phyloP scores from a whole-genome alignment of 2,329 filamentous ascomycete species.

The Stenocarpella maydis region DNA sequence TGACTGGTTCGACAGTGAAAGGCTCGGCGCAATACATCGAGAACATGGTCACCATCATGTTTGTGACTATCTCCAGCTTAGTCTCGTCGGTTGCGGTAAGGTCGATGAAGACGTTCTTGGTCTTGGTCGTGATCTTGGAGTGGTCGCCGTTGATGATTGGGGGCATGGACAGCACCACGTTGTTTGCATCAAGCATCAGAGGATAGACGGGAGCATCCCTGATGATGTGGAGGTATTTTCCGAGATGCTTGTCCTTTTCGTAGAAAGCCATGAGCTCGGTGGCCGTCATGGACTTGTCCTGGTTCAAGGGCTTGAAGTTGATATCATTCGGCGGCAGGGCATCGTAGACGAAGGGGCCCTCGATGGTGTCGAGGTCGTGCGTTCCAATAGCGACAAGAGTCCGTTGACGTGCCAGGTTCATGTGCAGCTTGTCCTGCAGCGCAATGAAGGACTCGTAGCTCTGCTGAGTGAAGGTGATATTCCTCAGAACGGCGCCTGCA shows the following conservation, averaged over 20 bases:
- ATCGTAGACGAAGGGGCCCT: constrained; percentile 97
- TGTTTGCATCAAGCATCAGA: constrained; percentile 90
- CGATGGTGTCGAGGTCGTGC: constrained; percentile 91
- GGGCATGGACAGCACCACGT: constrained; percentile 88
- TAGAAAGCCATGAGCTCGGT: constrained; percentile 94
- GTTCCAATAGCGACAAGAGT: constrained; percentile 97
- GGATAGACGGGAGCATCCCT: constrained; percentile 93
- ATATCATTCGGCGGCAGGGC: constrained; percentile 91
- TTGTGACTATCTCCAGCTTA: constrained; percentile 94
- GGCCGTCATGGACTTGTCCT: constrained; percentile 86
- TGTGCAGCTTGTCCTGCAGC: constrained; percentile 96
- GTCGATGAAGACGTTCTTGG: constrained; percentile 95
- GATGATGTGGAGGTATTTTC: constrained; percentile 92
- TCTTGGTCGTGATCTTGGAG: constrained; percentile 93
- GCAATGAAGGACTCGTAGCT: constrained; percentile 97
- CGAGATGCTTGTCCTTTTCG: constrained; percentile 91
- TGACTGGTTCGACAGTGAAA: constrained; percentile 93
- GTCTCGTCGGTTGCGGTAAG: constrained; percentile 96
- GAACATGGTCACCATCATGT: constrained; percentile 98
- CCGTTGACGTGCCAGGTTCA: constrained; percentile 91
- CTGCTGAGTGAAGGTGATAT: constrained; percentile 89
- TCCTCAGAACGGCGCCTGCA: constrained; percentile 86
- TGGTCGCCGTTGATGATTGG: constrained; percentile 98
- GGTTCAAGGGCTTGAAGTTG: constrained; percentile 89
- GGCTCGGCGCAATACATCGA: constrained; percentile 86